Conservation (phyloP, 352 stramenopile species). For the Aphanomyces cochlioides region DNA sequence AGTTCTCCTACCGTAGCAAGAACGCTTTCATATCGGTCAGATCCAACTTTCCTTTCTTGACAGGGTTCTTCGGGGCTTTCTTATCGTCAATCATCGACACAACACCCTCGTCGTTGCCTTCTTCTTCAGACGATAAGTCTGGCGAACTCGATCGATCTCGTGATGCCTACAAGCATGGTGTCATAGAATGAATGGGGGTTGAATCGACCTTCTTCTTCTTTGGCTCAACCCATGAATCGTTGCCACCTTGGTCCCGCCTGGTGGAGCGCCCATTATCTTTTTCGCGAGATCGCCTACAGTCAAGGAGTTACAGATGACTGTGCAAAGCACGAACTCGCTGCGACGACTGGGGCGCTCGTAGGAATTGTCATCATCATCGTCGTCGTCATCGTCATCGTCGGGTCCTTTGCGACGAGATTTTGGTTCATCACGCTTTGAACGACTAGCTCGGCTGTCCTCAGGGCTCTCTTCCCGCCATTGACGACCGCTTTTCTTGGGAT, state of each 20-base stretch:
- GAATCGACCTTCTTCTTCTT: slow-evolving; percentile 4
- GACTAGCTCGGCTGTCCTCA: slow-evolving; percentile 27
- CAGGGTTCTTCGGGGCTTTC: slow-evolving; percentile 32
- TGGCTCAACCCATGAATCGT: slow-evolving; percentile 25
- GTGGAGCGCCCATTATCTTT: slow-evolving; percentile 37
- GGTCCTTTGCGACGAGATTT: slow-evolving; percentile 25
- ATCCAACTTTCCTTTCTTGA: slow-evolving; percentile 76
- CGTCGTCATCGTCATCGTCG: slow-evolving; percentile 35
- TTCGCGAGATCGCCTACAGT: slow-evolving; percentile 28
- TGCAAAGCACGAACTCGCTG: slow-evolving; percentile 42
- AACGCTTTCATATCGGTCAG: slow-evolving; percentile 80
- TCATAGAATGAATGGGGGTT: background rate
- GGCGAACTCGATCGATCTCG: slow-evolving; percentile 50
- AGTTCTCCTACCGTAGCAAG: slow-evolving; percentile 42
- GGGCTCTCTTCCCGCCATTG: slow-evolving; percentile 29
- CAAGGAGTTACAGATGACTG: background rate
- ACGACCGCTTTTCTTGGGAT: slow-evolving; percentile 27
- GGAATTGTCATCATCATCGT: slow-evolving; percentile 57
- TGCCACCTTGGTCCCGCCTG: slow-evolving; percentile 8
- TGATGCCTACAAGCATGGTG: background rate
- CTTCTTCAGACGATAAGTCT: slow-evolving; percentile 60
- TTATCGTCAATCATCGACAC: slow-evolving; percentile 59
- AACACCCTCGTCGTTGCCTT: slow-evolving; percentile 51
- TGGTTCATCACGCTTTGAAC: slow-evolving; percentile 22
- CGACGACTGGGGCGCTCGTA: slow-evolving; percentile 38